phyloP scores from a whole-genome alignment of 768 basidiomycete species.

The Trametopsis cervina region DNA sequence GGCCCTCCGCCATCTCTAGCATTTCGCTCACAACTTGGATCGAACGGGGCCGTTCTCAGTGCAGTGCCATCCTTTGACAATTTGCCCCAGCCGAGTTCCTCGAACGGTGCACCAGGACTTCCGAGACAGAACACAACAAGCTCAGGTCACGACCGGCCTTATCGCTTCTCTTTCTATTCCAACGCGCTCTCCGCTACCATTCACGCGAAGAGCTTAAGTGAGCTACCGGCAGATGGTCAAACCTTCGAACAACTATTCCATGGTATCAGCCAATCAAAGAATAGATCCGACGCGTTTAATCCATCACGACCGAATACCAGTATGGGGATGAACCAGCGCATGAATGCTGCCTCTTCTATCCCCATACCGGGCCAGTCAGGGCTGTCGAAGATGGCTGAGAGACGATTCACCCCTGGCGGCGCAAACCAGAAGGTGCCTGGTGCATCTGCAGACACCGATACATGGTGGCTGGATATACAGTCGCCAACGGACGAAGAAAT shows the following conservation, averaged over 20 bases:
- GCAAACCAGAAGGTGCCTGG: slow-evolving; percentile 20
- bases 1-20: slow-evolving; percentile 41
- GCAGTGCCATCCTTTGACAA: slow-evolving; percentile 36
- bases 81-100: slow-evolving; percentile 15
- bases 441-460: slow-evolving; percentile 59
- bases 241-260: slow-evolving; percentile 86
- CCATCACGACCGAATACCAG: slow-evolving; percentile 3
- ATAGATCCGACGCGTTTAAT: slow-evolving; percentile 1
- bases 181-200: slow-evolving; percentile 90
- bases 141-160: slow-evolving; percentile 72
- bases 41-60: slow-evolving; percentile 25
- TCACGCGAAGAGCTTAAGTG: slow-evolving; percentile 86
- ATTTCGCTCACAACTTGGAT: slow-evolving; percentile 23
- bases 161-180: slow-evolving; percentile 98
- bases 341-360: slow-evolving; percentile 9
- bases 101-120: background rate
- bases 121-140: slow-evolving; percentile 9
- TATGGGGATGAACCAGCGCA: background rate
- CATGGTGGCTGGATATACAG: slow-evolving; percentile 96
- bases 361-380: slow-evolving; percentile 6
- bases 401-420: background rate
- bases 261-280: slow-evolving; percentile 29
- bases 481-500: slow-evolving; percentile 98
- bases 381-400: slow-evolving; percentile 12
- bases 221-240: slow-evolving; percentile 91